Percentiles rank a stretch among this genome's conserved stretches.
Evolutionary conservation across 768 basidiomycete species (phyloP).

Genomic region (Mycena haematopus): DNA sequence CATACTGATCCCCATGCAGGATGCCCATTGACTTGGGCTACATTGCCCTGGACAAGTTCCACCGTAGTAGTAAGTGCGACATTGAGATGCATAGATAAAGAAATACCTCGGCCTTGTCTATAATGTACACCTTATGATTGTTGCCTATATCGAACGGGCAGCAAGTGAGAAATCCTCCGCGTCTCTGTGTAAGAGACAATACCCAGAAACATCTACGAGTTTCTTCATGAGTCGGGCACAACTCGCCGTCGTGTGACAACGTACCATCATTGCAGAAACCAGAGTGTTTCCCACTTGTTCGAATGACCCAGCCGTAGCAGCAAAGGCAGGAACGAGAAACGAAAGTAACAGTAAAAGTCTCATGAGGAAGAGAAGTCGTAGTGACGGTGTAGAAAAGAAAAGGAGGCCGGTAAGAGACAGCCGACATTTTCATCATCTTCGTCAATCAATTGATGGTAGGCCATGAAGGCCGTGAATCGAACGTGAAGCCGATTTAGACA

Average conservation of each 20-base stretch:
- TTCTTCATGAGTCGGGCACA: conserved; percentile 1
- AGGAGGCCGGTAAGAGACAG: background rate
- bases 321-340: conserved; percentile 34
- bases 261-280: conserved; percentile 30
- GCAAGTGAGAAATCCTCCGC: background rate
- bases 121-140: conserved; percentile 57
- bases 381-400: conserved; percentile 15
- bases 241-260: background rate
- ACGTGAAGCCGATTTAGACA: no score
- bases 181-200: background rate
- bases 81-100: no score
- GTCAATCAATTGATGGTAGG: background rate
- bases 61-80: background rate
- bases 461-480: no score
- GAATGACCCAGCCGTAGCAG: conserved; percentile 50
- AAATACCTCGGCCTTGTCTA: conserved; percentile 80
- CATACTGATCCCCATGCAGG: conserved; percentile 80
- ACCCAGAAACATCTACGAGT: conserved; percentile 78
- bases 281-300: conserved; percentile 45
- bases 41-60: conserved; percentile 45
- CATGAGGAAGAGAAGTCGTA: conserved; percentile 7
- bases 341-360: conserved; percentile 41
- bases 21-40: conserved; percentile 67
- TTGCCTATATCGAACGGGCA: background rate
- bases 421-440: background rate